These are phyloP conservation scores for Discostella pseudostelligera DNA, from an alignment of 108 stramenopile genomes.

Conservation along the genomic window DNA sequence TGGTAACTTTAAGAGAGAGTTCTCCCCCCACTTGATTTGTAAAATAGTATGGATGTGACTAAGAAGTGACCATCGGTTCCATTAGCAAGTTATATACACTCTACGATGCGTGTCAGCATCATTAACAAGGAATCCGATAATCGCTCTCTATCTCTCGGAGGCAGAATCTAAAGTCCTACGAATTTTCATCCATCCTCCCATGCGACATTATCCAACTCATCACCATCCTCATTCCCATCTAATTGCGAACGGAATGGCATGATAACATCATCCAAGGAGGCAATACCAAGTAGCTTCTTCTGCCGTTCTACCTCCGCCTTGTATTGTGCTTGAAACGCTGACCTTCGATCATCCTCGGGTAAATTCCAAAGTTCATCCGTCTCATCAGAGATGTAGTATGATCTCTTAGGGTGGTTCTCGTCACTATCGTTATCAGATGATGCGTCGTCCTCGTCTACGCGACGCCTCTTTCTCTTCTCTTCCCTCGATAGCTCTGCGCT, in stretches of 20 bases:
- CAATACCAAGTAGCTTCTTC: conserved; percentile 42
- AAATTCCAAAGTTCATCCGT: conserved; percentile 50
- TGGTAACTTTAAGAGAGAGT: no score
- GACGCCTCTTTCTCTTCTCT: conserved; percentile 46
- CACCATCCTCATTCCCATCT: conserved; percentile 26
- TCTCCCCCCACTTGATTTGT: background rate
- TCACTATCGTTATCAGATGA: conserved; percentile 46
- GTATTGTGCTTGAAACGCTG: conserved; percentile 76
- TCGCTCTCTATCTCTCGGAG: no score
- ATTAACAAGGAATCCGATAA: no score
- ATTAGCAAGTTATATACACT: no score
- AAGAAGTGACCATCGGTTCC: no score
- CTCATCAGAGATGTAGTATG: conserved; percentile 51
- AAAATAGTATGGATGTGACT: no score
- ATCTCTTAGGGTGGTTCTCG: conserved; percentile 30
- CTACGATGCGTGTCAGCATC: no score
- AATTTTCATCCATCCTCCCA: conserved; percentile 40
- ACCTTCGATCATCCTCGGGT: conserved; percentile 65
- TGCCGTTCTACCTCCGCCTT: conserved; percentile 70
- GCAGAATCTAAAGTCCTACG: no score
- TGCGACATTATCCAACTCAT: conserved; percentile 25
- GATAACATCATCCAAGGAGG: conserved; percentile 16
- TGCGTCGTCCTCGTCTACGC: conserved; percentile 47
- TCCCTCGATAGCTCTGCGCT: conserved; percentile 25
- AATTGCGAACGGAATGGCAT: conserved; percentile 9